Evolutionary conservation across 1,284 basidiomycete species (phyloP).

Genomic region (Tetrapyrgos nigripes): DNA sequence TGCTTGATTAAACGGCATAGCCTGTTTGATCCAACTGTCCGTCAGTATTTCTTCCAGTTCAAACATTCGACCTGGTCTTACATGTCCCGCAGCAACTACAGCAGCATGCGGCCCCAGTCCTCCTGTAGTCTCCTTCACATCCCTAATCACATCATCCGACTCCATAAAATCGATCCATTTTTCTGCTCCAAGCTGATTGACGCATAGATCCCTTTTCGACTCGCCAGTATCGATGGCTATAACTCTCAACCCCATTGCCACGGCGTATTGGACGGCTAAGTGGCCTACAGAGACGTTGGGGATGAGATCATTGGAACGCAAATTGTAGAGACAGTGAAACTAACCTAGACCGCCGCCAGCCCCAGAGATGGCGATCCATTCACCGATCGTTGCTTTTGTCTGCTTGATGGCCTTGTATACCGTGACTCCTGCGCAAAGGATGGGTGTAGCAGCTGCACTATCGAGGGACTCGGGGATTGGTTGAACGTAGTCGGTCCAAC

Average conservation of each 20-base stretch:
- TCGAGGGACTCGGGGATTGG: conserved; percentile 65
- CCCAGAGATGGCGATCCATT: conserved; percentile 75
- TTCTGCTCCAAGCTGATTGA: conserved; percentile 64
- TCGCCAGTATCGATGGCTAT: conserved; percentile 77
- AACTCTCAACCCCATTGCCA: conserved; percentile 68
- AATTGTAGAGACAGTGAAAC: conserved; percentile 12
- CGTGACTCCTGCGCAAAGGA: conserved; percentile 67
- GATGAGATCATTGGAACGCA: neutral
- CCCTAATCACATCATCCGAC: conserved; percentile 51
- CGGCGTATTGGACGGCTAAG: conserved; percentile 69
- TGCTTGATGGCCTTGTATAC: conserved; percentile 73
- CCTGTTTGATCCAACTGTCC: conserved; percentile 30
- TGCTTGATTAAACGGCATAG: conserved; percentile 68
- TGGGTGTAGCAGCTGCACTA: conserved; percentile 66
- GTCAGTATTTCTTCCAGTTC: conserved; percentile 6
- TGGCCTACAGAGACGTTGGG: conserved; percentile 42
- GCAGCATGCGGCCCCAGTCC: conserved; percentile 74
- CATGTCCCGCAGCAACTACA: conserved; percentile 58
- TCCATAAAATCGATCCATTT: conserved; percentile 76
- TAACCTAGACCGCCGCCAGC: conserved; percentile 70
- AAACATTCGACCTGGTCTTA: conserved; percentile 29
- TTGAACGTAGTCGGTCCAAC: conserved; percentile 67
- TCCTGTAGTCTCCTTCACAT: conserved; percentile 61
- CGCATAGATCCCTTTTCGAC: conserved; percentile 64
- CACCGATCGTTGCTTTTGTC: conserved; percentile 56